Evolutionary conservation across 768 basidiomycete species (phyloP), one percentile per base, ranked within the genome.

Genomic region (Hemileccinum rubropunctum): DNA sequence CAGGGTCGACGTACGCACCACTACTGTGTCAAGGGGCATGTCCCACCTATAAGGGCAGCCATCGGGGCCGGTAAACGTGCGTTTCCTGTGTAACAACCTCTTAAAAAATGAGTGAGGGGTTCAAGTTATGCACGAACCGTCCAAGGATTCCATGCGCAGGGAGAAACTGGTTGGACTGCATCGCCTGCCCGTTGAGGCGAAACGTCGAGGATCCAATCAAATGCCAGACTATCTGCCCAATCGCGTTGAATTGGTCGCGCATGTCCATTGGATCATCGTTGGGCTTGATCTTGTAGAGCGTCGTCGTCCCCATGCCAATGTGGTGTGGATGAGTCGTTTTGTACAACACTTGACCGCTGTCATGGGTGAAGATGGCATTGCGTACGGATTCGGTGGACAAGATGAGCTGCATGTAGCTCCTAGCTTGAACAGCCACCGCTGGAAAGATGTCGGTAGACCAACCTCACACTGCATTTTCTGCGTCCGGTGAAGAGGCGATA

Each of bases 401-500:
- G 1, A 33, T 47, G 47, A 67, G 53, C 10, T 27, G 55, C 58
- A 67, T 67, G 23, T 23, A 20, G 36, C 15, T 37, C 36, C 36
- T 15, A 20, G 18, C 36, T 37, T 37, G n/a, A n/a, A n/a, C 10
- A 10, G 36, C 14, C 23, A 23, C 23, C 23, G n/a, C 9, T 28
- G 27, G 27, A 28, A 28, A 28, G 10, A 62, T 64, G 61, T 51
- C 53, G 20, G 10, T 48, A n/a, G 49, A 47, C 6, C 50, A 36
- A 10, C 37, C 43, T 30, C 49, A 45, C 18, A 44, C 62, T 21
- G 36, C 76, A 5, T 85, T 87, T 51, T 74, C 81, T 10, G 64
- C 80, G 0, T 76, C 82, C 1, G 84, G 78, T 7, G 78, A 84
- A 57, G 88, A 87, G 27, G 84, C 72, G 0, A 88, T 91, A 50